phyloP scores from a whole-genome alignment of 345 rosid genomes.

The Eucalyptus pauciflora region DNA sequence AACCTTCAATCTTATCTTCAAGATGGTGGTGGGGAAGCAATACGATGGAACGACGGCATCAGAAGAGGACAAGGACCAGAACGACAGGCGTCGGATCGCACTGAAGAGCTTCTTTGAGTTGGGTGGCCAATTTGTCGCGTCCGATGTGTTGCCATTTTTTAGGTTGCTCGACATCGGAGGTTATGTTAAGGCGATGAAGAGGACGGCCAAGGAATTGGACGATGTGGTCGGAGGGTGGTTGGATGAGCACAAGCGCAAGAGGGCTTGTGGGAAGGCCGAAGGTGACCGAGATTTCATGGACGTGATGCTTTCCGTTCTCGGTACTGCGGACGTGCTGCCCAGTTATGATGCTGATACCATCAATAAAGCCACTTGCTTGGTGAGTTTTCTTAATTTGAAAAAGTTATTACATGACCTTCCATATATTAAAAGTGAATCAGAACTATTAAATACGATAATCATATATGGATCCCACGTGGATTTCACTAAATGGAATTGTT shows the following conservation, averaged over 20 bases:
- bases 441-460: neutral
- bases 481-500: neutral
- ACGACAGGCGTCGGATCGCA: conserved; percentile 20
- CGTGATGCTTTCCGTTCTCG: conserved; percentile 30
- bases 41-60: neutral
- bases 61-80: conserved; percentile 3
- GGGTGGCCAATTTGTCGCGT: conserved; percentile 34
- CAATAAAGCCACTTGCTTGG: conserved; percentile 58
- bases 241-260: conserved; percentile 23
- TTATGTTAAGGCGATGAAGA: conserved; percentile 48
- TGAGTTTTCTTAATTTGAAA: neutral
- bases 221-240: conserved; percentile 20
- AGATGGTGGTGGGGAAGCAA: conserved; percentile 6
- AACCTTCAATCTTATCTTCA: conserved; percentile 2
- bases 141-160: conserved; percentile 51
- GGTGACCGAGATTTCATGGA: conserved; percentile 33
- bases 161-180: conserved; percentile 52
- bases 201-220: conserved; percentile 34
- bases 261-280: neutral
- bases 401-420: neutral
- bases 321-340: conserved; percentile 20
- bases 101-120: conserved; percentile 23
- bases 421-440: neutral
- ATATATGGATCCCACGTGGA: neutral
- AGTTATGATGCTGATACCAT: conserved; percentile 25